phyloP scores from a whole-genome alignment of 495 filamentous ascomycete genomes.

The Alectoria sarmentosa region DNA sequence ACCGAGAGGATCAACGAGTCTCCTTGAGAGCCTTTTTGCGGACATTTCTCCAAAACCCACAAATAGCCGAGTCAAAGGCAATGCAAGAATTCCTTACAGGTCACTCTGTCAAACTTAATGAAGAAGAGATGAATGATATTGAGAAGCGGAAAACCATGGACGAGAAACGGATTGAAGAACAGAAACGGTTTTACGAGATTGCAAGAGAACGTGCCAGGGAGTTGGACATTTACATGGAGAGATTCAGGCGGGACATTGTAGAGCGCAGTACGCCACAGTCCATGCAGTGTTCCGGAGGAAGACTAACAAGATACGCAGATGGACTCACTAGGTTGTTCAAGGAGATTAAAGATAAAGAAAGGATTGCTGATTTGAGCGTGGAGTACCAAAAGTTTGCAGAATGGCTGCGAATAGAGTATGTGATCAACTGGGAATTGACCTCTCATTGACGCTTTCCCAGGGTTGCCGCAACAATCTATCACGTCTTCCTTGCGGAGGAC shows the following conservation, averaged over 20 bases:
- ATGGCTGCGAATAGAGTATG: constrained; percentile 88
- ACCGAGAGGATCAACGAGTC: constrained; percentile 84
- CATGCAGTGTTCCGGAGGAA: no score
- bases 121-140: constrained; percentile 80
- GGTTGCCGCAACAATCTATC: constrained; percentile 92
- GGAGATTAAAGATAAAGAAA: constrained; percentile 82
- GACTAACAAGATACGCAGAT: constrained; percentile 41
- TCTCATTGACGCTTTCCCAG: constrained; percentile 26
- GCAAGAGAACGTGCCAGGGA: constrained; percentile 84
- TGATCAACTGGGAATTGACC: background rate
- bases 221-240: constrained; percentile 96
- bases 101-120: constrained; percentile 60
- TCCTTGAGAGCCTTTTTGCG: constrained; percentile 86
- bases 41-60: constrained; percentile 72
- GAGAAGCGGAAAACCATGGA: constrained; percentile 73
- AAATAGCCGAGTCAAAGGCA: constrained; percentile 71
- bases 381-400: constrained; percentile 98
- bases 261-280: constrained; percentile 58
- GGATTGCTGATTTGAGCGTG: constrained; percentile 76
- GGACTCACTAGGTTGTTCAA: constrained; percentile 88
- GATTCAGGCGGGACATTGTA: constrained; percentile 65
- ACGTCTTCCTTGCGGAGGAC: constrained; percentile 95
- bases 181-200: constrained; percentile 90
- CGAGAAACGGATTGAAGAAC: constrained; percentile 81
- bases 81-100: constrained; percentile 74